Evolutionary conservation across 306 rosid genomes (phyloP).

Genomic region (Acacia acuminata): DNA sequence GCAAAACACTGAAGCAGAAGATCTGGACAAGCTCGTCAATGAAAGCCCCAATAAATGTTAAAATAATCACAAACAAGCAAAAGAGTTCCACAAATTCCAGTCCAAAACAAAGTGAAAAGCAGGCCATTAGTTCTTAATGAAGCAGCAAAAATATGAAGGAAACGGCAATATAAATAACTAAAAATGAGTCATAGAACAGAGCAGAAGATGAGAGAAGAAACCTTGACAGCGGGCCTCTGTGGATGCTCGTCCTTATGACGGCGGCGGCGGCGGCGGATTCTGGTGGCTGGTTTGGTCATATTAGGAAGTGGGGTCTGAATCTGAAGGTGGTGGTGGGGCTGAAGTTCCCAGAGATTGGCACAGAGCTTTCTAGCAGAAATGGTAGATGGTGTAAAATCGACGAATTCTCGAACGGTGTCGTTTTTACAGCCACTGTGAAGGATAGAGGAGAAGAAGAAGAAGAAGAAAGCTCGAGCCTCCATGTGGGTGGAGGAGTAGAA

Average conservation of each 20-base stretch:
- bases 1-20: background rate
- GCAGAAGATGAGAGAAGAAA: constrained; percentile 7
- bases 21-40: background rate
- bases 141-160: background rate
- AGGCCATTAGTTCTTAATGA: background rate
- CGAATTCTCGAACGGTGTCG: constrained; percentile 41
- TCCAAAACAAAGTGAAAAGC: background rate
- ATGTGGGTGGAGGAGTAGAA: constrained; percentile 74
- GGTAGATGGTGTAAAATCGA: constrained; percentile 37
- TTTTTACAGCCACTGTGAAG: constrained; percentile 9
- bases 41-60: background rate
- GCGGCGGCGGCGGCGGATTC: constrained; percentile 41
- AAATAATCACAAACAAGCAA: constrained; percentile 6
- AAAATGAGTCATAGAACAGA: background rate
- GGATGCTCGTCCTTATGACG: constrained; percentile 41
- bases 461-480: constrained; percentile 65
- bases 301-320: constrained; percentile 34
- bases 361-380: constrained; percentile 82
- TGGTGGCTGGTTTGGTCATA: constrained; percentile 40
- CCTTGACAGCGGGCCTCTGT: constrained; percentile 46
- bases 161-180: background rate
- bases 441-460: constrained; percentile 11
- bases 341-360: constrained; percentile 69
- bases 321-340: constrained; percentile 46
- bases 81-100: constrained; percentile 14